Conservation (phyloP, 2,329 filamentous ascomycete species). For the Epichloe gansuensis region DNA sequence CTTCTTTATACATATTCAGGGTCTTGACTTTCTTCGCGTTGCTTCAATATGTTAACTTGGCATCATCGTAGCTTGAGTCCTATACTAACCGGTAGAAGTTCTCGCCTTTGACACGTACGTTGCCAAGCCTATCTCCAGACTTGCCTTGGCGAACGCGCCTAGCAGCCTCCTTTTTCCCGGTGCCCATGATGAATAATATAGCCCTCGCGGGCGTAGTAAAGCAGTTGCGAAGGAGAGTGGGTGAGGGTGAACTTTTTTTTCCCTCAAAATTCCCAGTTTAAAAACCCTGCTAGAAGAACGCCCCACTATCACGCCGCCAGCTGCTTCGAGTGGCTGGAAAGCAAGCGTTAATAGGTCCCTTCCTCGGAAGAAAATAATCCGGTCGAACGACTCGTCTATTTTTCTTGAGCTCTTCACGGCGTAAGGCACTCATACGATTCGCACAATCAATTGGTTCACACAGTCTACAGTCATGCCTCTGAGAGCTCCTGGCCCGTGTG, state of each 20-base stretch:
- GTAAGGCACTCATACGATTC: neutral
- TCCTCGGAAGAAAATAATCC: conserved; percentile 3
- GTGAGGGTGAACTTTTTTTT: neutral
- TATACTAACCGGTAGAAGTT: conserved; percentile 76
- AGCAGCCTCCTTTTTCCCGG: conserved; percentile 78
- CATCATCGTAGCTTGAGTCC: conserved; percentile 1
- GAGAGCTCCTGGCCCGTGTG: conserved; percentile 12
- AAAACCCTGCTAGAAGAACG: neutral
- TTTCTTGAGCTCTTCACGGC: neutral
- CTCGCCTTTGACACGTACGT: conserved; percentile 89
- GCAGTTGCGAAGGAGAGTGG: neutral
- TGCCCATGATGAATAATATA: conserved; percentile 51
- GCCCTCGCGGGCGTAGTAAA: neutral
- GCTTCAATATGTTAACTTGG: conserved; percentile 17
- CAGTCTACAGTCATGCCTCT: conserved; percentile 15
- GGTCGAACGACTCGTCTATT: neutral
- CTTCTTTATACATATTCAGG: conserved; percentile 83
- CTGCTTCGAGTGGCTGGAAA: neutral
- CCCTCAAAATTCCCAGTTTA: neutral
- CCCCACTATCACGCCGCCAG: neutral
- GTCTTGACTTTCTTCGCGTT: conserved; percentile 77
- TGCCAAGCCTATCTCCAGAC: conserved; percentile 72
- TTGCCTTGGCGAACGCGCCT: conserved; percentile 79
- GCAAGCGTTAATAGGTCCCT: neutral
- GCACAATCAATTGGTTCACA: neutral